Base-by-base conservation (phyloP, 108 stramenopile species). In the Skeletonema grethae region DNA sequence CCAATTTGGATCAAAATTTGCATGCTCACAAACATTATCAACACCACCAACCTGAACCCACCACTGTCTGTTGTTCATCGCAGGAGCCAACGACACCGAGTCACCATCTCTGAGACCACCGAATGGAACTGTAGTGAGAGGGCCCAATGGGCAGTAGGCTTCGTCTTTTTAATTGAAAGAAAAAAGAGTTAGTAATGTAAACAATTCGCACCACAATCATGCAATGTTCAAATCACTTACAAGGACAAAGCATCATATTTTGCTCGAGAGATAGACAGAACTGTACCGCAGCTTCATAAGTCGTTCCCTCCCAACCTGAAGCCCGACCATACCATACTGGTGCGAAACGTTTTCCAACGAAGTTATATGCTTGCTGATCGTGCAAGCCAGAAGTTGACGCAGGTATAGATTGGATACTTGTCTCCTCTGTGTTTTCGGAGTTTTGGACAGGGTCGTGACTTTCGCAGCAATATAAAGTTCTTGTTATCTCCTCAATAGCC, bases 31-130 rank as follows among this genome's bases (percentile, higher is more conserved):
- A 53, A 24, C 7, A 22, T 70, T 69, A 62, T 25, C 45, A 24
- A 12, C 60, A 60, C 12, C 11, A 10, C 79, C 79, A 11, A 80
- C 72, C 39, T 80, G 72, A 9, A 80, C 68, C 79, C 79, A 80
- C 61, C 69, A 68, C 39, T 80, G 65, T n/a, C 50, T 39, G 32
- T 29, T 50, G 61, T 73, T 70, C 9, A 73, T 58, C 16, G 73
- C 64, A 4, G 79, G 72, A 12, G 73, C 61, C 22, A 5, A 53
- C 1, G 50, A 48, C 50, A 22, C 2, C 8, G 25, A 28, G 25
- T 28, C 25, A 22, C 16, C 50, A 53, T 20, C 22, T 24, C 8
- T 53, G 50, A 53, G 9, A 18, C 50, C 50, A 24, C 50, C 50
- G 50, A 22, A 53, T 53, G 50, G 50, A 22, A 22, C 16, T 20